phyloP scores from a whole-genome alignment of 2,329 filamentous ascomycete genomes.

The Elsinoe batatas region DNA sequence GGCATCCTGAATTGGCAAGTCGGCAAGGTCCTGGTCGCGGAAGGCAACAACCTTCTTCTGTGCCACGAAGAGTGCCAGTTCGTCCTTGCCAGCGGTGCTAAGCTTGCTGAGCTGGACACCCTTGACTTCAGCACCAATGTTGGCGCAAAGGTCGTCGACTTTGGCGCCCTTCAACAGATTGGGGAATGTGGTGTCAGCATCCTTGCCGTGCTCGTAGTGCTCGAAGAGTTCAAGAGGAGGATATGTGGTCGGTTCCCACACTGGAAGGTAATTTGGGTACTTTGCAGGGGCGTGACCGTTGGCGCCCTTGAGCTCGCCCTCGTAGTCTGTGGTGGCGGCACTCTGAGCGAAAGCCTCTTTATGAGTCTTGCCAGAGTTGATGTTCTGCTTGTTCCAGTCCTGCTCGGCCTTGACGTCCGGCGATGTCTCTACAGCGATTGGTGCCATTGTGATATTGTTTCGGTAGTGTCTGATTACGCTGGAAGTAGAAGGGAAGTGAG shows the following conservation, averaged over 20 bases:
- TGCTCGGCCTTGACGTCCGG: slow-evolving; percentile 20
- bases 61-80: slow-evolving; percentile 65
- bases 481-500: not conserved
- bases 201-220: slow-evolving; percentile 65
- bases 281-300: slow-evolving; percentile 45
- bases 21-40: slow-evolving; percentile 57
- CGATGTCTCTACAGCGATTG: slow-evolving; percentile 32
- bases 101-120: slow-evolving; percentile 64
- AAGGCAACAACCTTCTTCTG: slow-evolving; percentile 72
- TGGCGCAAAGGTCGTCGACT: slow-evolving; percentile 56
- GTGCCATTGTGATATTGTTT: slow-evolving; percentile 29
- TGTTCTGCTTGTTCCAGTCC: slow-evolving; percentile 17
- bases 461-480: not conserved
- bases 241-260: slow-evolving; percentile 37
- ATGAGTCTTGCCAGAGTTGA: slow-evolving; percentile 21
- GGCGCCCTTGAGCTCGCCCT: slow-evolving; percentile 45
- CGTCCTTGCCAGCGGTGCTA: slow-evolving; percentile 59
- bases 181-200: slow-evolving; percentile 59
- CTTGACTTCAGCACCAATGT: slow-evolving; percentile 61
- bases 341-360: slow-evolving; percentile 37
- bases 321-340: slow-evolving; percentile 36
- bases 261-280: slow-evolving; percentile 56
- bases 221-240: slow-evolving; percentile 59
- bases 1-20: slow-evolving; percentile 60
- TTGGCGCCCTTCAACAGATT: slow-evolving; percentile 51